Evolutionary conservation across 2,329 filamentous ascomycete genomes (phyloP).

Genomic region (Fusarium euwallaceae): DNA sequence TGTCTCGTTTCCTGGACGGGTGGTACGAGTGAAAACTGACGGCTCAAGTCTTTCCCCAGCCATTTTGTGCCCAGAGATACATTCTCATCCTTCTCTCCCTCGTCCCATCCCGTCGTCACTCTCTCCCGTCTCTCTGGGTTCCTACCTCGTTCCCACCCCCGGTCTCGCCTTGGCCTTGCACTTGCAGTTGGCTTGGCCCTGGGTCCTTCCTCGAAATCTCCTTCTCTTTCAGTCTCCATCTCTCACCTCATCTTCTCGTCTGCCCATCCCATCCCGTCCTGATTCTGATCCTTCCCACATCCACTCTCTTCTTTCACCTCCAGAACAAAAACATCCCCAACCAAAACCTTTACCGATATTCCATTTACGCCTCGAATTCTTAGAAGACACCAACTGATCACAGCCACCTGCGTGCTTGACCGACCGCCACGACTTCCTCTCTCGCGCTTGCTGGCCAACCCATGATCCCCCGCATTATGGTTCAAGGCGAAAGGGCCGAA

Average conservation of each 20-base stretch:
- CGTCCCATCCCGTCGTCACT: slow-evolving; percentile 25
- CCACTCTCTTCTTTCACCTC: slow-evolving; percentile 26
- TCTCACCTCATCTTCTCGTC: slow-evolving; percentile 40
- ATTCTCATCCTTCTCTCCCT: background rate
- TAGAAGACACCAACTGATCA: background rate
- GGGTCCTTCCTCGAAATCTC: slow-evolving; percentile 41
- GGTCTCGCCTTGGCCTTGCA: slow-evolving; percentile 10
- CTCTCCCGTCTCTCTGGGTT: slow-evolving; percentile 21
- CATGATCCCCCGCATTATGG: slow-evolving; percentile 50
- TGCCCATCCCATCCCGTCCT: slow-evolving; percentile 28
- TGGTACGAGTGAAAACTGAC: slow-evolving; percentile 35
- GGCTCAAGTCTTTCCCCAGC: slow-evolving; percentile 2
- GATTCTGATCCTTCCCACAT: slow-evolving; percentile 30
- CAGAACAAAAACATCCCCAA: slow-evolving; percentile 9
- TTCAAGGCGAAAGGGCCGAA: slow-evolving; percentile 55
- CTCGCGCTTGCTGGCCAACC: slow-evolving; percentile 27
- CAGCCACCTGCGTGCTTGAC: slow-evolving; percentile 2
- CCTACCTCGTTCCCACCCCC: slow-evolving; percentile 21
- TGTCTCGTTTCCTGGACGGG: slow-evolving; percentile 12
- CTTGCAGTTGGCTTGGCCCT: slow-evolving; percentile 3
- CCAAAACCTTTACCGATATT: background rate
- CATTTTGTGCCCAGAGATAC: slow-evolving; percentile 4
- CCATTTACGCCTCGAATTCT: background rate
- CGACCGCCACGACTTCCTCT: slow-evolving; percentile 15
- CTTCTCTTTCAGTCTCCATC: slow-evolving; percentile 37